These are phyloP conservation scores for Fusarium zealandicum DNA, from an alignment of 2,329 filamentous ascomycete genomes.

Conservation along the genomic window DNA sequence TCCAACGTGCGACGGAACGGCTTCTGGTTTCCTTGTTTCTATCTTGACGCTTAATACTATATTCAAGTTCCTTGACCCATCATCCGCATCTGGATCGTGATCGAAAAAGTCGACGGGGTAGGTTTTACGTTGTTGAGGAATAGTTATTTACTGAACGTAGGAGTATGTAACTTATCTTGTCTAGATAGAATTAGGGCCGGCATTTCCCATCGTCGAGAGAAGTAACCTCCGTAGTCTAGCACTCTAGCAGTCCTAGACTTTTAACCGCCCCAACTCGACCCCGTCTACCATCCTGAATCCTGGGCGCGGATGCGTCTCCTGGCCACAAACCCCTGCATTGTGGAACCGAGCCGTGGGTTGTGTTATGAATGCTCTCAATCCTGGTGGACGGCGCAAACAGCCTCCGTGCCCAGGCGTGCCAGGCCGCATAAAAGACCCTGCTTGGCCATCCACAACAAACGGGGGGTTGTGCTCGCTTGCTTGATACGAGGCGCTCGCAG, in stretches of 20 bases:
- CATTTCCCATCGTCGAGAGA: slow-evolving; percentile 16
- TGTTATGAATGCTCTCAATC: slow-evolving; percentile 25
- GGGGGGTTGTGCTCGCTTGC: slow-evolving; percentile 17
- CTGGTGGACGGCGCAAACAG: slow-evolving; percentile 26
- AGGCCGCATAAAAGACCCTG: slow-evolving; percentile 23
- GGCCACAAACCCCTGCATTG: slow-evolving; percentile 24
- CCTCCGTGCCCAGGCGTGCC: slow-evolving; percentile 15
- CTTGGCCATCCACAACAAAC: slow-evolving; percentile 19
- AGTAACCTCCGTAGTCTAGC: slow-evolving; percentile 1
- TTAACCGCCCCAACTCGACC: slow-evolving; percentile 2
- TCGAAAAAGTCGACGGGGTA: not conserved
- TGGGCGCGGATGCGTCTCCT: slow-evolving; percentile 19
- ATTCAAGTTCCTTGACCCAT: not conserved
- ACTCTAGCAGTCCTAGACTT: not conserved
- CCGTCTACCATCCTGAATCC: slow-evolving; percentile 21
- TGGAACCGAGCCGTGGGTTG: slow-evolving; percentile 25
- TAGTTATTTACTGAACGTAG: no score
- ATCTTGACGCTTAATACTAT: slow-evolving; percentile 10
- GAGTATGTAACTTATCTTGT: no score
- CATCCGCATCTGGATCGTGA: not conserved
- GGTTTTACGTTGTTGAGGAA: not conserved
- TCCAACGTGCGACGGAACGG: slow-evolving; percentile 15
- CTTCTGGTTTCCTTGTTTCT: slow-evolving; percentile 24
- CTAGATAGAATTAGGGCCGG: no score
- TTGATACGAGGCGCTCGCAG: slow-evolving; percentile 16